Base-by-base conservation (phyloP, 1,284 basidiomycete species). In the Athelia psychrophila region DNA sequence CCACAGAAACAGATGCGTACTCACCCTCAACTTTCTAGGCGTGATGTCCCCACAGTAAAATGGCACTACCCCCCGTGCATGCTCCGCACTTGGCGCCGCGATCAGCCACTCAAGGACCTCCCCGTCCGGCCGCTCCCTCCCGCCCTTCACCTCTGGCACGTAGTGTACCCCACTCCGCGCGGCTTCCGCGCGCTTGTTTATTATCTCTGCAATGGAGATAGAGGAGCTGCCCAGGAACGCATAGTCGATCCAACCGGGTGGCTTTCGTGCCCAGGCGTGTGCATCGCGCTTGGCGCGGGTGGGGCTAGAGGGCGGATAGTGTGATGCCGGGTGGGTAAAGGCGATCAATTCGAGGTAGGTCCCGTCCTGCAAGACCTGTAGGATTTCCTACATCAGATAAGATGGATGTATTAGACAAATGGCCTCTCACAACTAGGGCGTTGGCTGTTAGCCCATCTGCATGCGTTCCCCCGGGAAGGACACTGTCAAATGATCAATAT, bases 11-110 rank as follows among this genome's bases (percentile, higher is more conserved):
- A 16, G 6, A 16, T 6, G 38, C n/a, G 9, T 6, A 69, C 79
- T 16, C 55, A 86, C 86, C 64, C 86, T 69, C 65, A 76, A 73
- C 3, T 64, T 58, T 46, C 86, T 67, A 3, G 82, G 77, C 5
- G 86, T 88, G 2, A 86, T 64, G 61, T 88, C 86, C 20, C 83
- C 83, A 59, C 86, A 89, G 62, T 84, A 88, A 61, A 88, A 88
- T n/a, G 86, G 86, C 13, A 83, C 60, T 2, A 60, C 56, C 2
- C 77, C 73, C 0, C 69, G 64, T 4, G 55, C 54, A 8, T 57
- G 56, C 2, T 55, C 15, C 16, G 36, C 36, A 15, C 53, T 55
- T 0, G 81, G 70, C 0, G 70, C 64, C 2, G 72, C 78, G 33
- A 86, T 76, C 40, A 80, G 61, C 86, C 86, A 88, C 56, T 79